phyloP scores from a whole-genome alignment of 1,284 basidiomycete species.

The Sporisorium scitamineum region DNA sequence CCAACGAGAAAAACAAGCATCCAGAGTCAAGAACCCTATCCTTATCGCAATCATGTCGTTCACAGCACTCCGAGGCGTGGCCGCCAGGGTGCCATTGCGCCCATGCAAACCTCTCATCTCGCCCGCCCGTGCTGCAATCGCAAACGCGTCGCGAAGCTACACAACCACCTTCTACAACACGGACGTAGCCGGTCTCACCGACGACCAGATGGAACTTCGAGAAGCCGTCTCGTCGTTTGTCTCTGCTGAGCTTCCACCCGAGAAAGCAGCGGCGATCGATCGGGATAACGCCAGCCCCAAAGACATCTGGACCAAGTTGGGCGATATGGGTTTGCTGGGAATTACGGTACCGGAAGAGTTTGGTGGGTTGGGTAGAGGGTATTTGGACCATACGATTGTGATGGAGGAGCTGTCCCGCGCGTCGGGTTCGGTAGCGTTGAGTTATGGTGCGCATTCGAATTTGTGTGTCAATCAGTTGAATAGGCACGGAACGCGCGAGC shows the following conservation, averaged over 20 bases:
- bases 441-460: conserved; percentile 84
- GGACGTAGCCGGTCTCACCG: conserved; percentile 48
- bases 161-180: conserved; percentile 53
- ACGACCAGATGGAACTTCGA: conserved; percentile 51
- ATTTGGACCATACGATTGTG: conserved; percentile 61
- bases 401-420: conserved; percentile 79
- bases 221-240: conserved; percentile 53
- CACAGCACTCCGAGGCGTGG: conserved; percentile 14
- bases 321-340: conserved; percentile 61
- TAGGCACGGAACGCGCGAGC: conserved; percentile 84
- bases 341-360: conserved; percentile 60
- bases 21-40: no score
- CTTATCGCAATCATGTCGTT: conserved; percentile 22
- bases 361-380: conserved; percentile 59
- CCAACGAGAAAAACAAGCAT: no score
- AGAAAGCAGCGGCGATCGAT: conserved; percentile 51
- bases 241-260: conserved; percentile 43
- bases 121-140: no score
- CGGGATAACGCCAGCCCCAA: conserved; percentile 48
- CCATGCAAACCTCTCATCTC: no score
- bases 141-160: conserved; percentile 1
- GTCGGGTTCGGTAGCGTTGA: conserved; percentile 89
- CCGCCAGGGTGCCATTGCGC: conserved; percentile 7
- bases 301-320: conserved; percentile 60
- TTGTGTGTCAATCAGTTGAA: conserved; percentile 76